These are phyloP conservation scores for Fraxinus velutina DNA, from an alignment of 305 asterid genomes.

Conservation along the genomic window DNA sequence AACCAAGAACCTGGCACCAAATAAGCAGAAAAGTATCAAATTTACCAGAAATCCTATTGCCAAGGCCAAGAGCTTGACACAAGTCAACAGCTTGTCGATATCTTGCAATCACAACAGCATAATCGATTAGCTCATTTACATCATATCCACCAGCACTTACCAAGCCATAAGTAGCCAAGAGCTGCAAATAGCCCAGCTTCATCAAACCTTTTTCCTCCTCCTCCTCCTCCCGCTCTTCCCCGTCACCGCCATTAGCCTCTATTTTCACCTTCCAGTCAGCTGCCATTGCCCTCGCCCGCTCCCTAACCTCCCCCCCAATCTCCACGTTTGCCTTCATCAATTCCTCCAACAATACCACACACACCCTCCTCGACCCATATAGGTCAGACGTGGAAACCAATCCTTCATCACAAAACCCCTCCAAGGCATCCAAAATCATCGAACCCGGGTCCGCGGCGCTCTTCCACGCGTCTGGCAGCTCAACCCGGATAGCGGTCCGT, in stretches of 20 bases:
- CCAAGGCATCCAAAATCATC: slow-evolving; percentile 49
- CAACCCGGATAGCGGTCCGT: slow-evolving; percentile 43
- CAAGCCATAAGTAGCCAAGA: slow-evolving; percentile 50
- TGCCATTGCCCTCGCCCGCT: slow-evolving; percentile 40
- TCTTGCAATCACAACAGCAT: slow-evolving; percentile 41
- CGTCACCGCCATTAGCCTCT: slow-evolving; percentile 23
- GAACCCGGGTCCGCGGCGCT: slow-evolving; percentile 50
- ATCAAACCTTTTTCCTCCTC: slow-evolving; percentile 36
- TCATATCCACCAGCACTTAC: slow-evolving; percentile 31
- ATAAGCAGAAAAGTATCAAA: not conserved
- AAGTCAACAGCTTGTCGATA: slow-evolving; percentile 47
- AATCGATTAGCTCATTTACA: slow-evolving; percentile 42
- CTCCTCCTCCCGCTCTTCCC: slow-evolving; percentile 27
- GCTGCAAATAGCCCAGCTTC: slow-evolving; percentile 47
- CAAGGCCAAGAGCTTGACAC: slow-evolving; percentile 44
- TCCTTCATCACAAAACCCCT: slow-evolving; percentile 38
- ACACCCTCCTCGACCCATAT: slow-evolving; percentile 35
- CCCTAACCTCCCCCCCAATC: slow-evolving; percentile 36
- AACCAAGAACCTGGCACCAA: not conserved
- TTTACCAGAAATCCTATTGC: slow-evolving; percentile 49
- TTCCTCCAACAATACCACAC: slow-evolving; percentile 55
- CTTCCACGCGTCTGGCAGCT: slow-evolving; percentile 52
- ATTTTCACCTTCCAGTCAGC: slow-evolving; percentile 42
- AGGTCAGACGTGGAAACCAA: slow-evolving; percentile 15
- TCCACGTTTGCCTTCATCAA: slow-evolving; percentile 43